Conservation (phyloP, 305 asterid genomes). For the Fraxinus floribunda region DNA sequence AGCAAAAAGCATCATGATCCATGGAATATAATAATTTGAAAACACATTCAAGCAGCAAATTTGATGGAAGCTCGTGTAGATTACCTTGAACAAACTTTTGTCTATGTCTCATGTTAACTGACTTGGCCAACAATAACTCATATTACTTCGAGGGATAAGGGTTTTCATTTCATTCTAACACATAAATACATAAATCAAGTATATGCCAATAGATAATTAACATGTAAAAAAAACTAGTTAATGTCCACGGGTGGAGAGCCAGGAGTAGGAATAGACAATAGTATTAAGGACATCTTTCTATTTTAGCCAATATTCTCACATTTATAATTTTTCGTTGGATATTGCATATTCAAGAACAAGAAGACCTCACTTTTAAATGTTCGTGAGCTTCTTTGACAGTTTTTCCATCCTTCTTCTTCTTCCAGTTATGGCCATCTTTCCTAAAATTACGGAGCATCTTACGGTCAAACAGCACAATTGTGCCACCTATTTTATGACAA, state of each 20-base stretch:
- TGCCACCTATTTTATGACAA: constrained; percentile 38
- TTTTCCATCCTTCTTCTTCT: constrained; percentile 55
- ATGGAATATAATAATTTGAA: not conserved
- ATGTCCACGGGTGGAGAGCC: not conserved
- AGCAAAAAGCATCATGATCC: not conserved
- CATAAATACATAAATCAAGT: not conserved
- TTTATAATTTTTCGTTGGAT: not conserved
- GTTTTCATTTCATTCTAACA: not conserved
- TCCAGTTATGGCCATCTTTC: constrained; percentile 57
- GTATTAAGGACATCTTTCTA: not conserved
- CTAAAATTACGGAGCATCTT: constrained; percentile 57
- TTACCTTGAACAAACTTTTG: not conserved
- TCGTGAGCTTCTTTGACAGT: constrained; percentile 64
- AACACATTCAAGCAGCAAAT: not conserved
- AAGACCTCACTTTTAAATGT: constrained; percentile 46
- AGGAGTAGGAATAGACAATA: not conserved
- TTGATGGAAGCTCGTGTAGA: not conserved
- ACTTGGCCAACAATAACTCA: not conserved
- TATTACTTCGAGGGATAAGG: not conserved
- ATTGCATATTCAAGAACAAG: not conserved
- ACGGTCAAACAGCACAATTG: constrained; percentile 50
- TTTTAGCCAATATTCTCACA: not conserved
- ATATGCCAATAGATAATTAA: not conserved
- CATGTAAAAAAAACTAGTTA: not conserved
- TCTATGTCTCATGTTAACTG: not conserved